Evolutionary conservation across 108 stramenopile genomes (phyloP).

Genomic region (Nitzschia sp.): DNA sequence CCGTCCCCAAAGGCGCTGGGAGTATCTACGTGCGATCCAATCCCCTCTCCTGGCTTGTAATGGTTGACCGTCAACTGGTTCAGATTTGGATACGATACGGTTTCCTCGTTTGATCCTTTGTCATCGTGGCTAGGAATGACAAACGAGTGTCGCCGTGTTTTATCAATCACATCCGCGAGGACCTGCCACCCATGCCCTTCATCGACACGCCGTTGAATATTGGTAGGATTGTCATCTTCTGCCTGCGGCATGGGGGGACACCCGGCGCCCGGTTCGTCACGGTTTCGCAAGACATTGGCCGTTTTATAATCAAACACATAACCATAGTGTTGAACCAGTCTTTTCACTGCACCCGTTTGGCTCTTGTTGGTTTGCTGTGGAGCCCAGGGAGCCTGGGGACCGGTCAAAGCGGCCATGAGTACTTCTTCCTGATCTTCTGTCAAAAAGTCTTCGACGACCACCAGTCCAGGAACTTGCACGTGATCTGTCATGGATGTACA

Average conservation of each 20-base stretch:
- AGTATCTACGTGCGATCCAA: slow-evolving; percentile 90
- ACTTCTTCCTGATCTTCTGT: slow-evolving; percentile 64
- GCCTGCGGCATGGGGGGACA: slow-evolving; percentile 63
- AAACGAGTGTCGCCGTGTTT: slow-evolving; percentile 47
- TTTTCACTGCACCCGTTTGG: slow-evolving; percentile 63
- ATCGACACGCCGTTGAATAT: slow-evolving; percentile 37
- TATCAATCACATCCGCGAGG: slow-evolving; percentile 69
- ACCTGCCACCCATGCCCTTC: slow-evolving; percentile 75
- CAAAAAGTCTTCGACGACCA: slow-evolving; percentile 60
- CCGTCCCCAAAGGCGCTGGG: slow-evolving; percentile 87
- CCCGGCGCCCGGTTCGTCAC: slow-evolving; percentile 17
- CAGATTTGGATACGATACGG: slow-evolving; percentile 43
- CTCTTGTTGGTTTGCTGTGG: slow-evolving; percentile 62
- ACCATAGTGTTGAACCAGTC: slow-evolving; percentile 89
- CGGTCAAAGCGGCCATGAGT: slow-evolving; percentile 70
- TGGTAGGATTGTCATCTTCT: slow-evolving; percentile 19
- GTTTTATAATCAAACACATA: slow-evolving; percentile 93
- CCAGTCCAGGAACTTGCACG: slow-evolving; percentile 67
- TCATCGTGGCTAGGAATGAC: background rate
- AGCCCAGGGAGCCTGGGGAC: slow-evolving; percentile 89
- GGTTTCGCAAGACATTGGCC: slow-evolving; percentile 77
- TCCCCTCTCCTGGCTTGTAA: slow-evolving; percentile 84
- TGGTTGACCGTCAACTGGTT: slow-evolving; percentile 90
- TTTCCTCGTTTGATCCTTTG: slow-evolving; percentile 4
- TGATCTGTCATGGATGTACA: slow-evolving; percentile 79